Base-by-base conservation (phyloP, 176 grass and related monocot species). In the Oryza rufipogon region DNA sequence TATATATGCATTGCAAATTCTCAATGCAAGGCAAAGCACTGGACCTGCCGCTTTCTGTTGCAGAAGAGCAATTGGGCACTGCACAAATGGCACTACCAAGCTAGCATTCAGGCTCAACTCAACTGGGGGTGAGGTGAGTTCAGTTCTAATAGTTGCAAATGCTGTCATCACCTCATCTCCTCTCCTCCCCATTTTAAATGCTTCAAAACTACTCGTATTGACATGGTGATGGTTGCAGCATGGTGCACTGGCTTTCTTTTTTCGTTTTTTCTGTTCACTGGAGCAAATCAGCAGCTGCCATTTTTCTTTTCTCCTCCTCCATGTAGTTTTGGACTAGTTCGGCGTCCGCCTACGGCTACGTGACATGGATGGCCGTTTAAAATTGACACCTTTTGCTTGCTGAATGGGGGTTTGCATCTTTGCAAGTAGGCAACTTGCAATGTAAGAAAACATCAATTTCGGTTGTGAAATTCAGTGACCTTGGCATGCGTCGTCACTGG, bases 91-190 rank as follows among this genome's bases (percentile, higher is more conserved):
- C 90, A 90, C 0, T 17, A 58, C 54, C 19, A 8, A 38, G 36
- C 2, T 38, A 38, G 73, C 39, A 65, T 77, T 79, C 76, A 80
- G 68, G 76, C 64, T 80, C 68, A 84, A 81, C 64, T 80, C 72
- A 84, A 81, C 51, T 74, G 52, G 81, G 83, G 25, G 25, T 6
- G 22, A 56, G 51, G 51, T 56, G 17, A 22, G n/a, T 85, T 82
- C 81, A 32, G 56, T 80, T 87, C 36, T 51, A 44, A 44, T 44
- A 85, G 73, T 52, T 80, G 74, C 80, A 76, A 74, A 74, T 84
- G 60, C 19, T 78, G 64, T 85, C 85, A 82, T 75, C 71, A 73
- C 39, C 47, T 67, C 47, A 49, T 7, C 6, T 77, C 70, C 63
- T 30, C 61, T 75, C 64, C 69, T 83, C 7, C 13, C 54, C 16